phyloP scores from a whole-genome alignment of 495 filamentous ascomycete genomes.

The Penicillium goetzii region DNA sequence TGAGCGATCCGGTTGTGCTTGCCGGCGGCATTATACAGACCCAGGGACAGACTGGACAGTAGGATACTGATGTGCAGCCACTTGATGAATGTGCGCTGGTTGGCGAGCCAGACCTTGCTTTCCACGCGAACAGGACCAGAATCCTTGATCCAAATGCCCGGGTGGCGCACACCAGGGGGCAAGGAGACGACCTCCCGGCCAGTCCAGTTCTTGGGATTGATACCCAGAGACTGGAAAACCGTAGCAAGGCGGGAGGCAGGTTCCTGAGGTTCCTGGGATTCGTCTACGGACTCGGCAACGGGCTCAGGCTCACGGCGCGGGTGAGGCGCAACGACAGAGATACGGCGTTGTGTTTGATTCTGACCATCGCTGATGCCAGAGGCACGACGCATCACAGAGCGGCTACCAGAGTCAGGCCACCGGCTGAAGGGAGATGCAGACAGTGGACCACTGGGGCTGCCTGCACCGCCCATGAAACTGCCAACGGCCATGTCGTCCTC shows the following conservation, averaged over 20 bases:
- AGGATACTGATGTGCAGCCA: slow-evolving; percentile 94
- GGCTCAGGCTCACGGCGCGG: slow-evolving; percentile 22
- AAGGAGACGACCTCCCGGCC: slow-evolving; percentile 53
- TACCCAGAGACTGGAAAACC: slow-evolving; percentile 73
- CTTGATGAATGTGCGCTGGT: slow-evolving; percentile 95
- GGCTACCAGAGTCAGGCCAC: slow-evolving; percentile 29
- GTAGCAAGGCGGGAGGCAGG: slow-evolving; percentile 51
- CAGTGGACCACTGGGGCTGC: slow-evolving; percentile 47
- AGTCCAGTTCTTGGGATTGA: slow-evolving; percentile 67
- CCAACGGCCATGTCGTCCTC: slow-evolving; percentile 90
- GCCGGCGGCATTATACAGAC: slow-evolving; percentile 84
- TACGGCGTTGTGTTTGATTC: slow-evolving; percentile 21
- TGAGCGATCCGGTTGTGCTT: slow-evolving; percentile 71
- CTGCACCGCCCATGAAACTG: slow-evolving; percentile 66
- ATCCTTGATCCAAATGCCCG: slow-evolving; percentile 88
- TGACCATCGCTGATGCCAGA: slow-evolving; percentile 29
- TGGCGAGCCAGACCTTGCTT: slow-evolving; percentile 97
- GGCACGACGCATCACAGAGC: slow-evolving; percentile 28
- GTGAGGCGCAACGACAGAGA: slow-evolving; percentile 28
- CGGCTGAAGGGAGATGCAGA: slow-evolving; percentile 62
- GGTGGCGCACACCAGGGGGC: slow-evolving; percentile 84
- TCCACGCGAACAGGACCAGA: slow-evolving; percentile 87
- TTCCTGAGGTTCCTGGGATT: slow-evolving; percentile 13
- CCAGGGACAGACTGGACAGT: slow-evolving; percentile 78
- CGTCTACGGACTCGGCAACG: slow-evolving; percentile 20